These are phyloP conservation scores for Cryptosporidium xiaoi DNA, from an alignment of 169 alveolate species.

Conservation along the genomic window DNA sequence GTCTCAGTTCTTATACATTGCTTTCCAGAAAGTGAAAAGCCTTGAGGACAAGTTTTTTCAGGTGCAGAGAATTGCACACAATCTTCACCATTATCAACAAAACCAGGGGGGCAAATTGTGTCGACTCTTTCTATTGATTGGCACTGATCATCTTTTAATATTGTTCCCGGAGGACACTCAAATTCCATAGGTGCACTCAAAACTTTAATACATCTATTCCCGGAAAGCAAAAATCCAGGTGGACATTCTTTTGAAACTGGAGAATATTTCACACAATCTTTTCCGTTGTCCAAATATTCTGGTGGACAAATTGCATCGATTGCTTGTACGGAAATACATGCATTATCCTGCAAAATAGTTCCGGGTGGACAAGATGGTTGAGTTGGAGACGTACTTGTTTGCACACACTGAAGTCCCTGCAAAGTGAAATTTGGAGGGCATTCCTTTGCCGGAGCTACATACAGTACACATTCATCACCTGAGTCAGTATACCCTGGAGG, in stretches of 20 bases:
- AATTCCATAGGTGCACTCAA: slow-evolving; percentile 64
- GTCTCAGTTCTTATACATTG: slow-evolving; percentile 69
- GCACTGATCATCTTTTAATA: slow-evolving; percentile 64
- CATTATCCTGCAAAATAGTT: slow-evolving; percentile 60
- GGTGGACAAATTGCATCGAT: slow-evolving; percentile 74
- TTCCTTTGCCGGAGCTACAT: slow-evolving; percentile 74
- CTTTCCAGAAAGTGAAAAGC: slow-evolving; percentile 68
- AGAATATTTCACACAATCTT: slow-evolving; percentile 69
- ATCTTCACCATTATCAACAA: slow-evolving; percentile 72
- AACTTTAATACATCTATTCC: slow-evolving; percentile 55
- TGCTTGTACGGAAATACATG: slow-evolving; percentile 70
- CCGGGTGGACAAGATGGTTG: slow-evolving; percentile 73
- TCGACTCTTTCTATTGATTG: slow-evolving; percentile 73
- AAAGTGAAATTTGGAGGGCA: slow-evolving; percentile 69
- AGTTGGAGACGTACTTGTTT: slow-evolving; percentile 68
- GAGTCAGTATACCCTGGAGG: slow-evolving; percentile 75
- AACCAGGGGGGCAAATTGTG: slow-evolving; percentile 73
- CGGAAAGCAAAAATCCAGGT: slow-evolving; percentile 67
- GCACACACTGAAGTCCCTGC: slow-evolving; percentile 71
- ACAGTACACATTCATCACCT: slow-evolving; percentile 72
- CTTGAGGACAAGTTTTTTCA: slow-evolving; percentile 62
- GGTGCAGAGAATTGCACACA: slow-evolving; percentile 71
- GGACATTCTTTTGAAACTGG: slow-evolving; percentile 74
- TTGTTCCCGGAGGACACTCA: slow-evolving; percentile 74
- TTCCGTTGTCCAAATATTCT: slow-evolving; percentile 68